Evolutionary conservation across 371 early-diverging fungal species (phyloP), one percentile per base, ranked within the genome.

Genomic region (Rhizopus delemar): DNA sequence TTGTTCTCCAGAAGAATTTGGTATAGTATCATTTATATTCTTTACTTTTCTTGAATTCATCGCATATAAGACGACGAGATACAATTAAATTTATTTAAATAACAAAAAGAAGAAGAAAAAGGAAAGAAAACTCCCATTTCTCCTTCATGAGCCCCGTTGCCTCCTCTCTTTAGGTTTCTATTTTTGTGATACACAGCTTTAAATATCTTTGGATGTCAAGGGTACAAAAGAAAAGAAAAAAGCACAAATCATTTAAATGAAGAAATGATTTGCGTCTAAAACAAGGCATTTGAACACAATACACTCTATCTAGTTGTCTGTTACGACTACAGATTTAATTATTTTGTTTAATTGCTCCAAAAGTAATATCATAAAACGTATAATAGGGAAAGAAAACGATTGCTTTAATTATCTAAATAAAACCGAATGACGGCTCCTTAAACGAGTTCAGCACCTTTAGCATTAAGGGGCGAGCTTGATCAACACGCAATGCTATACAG

Each of bases 31-130:
- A 8, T 28, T 28, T 7, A 12, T 49, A 48, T 48, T 57, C 43
- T 66, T 62, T 4, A n/a, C 28, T 46, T 64, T 63, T 51, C 54
- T 68, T 9, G 65, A 60, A 41, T 60, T 68, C 61, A 68, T 61
- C 57, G 57, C 57, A 51, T 13, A 49, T 50, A 57, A 39, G 46
- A 43, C 31, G 62, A 57, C 54, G 49, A 58, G 34, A 33, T 29
- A 16, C 31, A 43, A 41, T 55, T 55, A 34, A 50, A 41, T 38
- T 43, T 53, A 31, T 22, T 22, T 22, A 28, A 32, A 39, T 41
- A 48, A 43, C n/a, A 55, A 51, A 45, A 35, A 33, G n/a, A 13
- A 51, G 51, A 41, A 50, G 46, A 46, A 2, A 51, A 48, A 29
- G 34, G 39, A 52, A 46, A 46, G 31, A 51, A 49, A 55, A 58